These are phyloP conservation scores for Phytopythium vexans DNA, from an alignment of 352 stramenopile species.

Conservation along the genomic window DNA sequence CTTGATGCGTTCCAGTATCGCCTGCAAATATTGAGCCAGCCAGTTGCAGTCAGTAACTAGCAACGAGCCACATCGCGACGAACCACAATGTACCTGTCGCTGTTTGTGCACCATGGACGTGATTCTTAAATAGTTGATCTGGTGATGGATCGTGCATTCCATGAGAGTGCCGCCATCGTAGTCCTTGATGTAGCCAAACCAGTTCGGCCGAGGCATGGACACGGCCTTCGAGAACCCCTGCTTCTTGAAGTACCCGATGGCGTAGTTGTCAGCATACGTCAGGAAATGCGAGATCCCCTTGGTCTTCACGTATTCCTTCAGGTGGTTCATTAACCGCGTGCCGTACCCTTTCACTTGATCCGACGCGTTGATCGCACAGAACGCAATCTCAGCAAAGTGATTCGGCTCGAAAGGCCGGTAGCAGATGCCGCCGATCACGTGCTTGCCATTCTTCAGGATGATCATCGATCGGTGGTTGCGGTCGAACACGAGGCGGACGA, in stretches of 20 bases:
- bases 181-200: slow-evolving; percentile 99
- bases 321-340: slow-evolving; percentile 99
- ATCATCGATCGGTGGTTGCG: slow-evolving; percentile 92
- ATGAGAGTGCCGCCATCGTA: slow-evolving; percentile 99
- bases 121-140: slow-evolving; percentile 97
- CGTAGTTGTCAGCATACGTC: slow-evolving; percentile 99
- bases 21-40: slow-evolving; percentile 23
- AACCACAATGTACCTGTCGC: slow-evolving; percentile 68
- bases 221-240: slow-evolving; percentile 91
- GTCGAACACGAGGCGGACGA: slow-evolving; percentile 98
- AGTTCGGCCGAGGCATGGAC: slow-evolving; percentile 84
- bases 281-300: slow-evolving; percentile 95
- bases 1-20: slow-evolving; percentile 83
- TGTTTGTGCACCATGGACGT: slow-evolving; percentile 94
- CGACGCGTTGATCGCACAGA: slow-evolving; percentile 96
- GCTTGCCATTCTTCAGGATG: slow-evolving; percentile 88
- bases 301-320: slow-evolving; percentile 96
- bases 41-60: not conserved
- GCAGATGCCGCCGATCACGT: slow-evolving; percentile 98
- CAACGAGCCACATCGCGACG: too few species aligned
- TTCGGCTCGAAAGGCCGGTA: slow-evolving; percentile 94
- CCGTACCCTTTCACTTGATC: slow-evolving; percentile 98
- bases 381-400: slow-evolving; percentile 99
- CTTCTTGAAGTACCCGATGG: slow-evolving; percentile 99
- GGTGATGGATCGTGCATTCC: slow-evolving; percentile 98